phyloP scores from a whole-genome alignment of 805 yeast genomes.

The Diddensiella caesifluorescens region DNA sequence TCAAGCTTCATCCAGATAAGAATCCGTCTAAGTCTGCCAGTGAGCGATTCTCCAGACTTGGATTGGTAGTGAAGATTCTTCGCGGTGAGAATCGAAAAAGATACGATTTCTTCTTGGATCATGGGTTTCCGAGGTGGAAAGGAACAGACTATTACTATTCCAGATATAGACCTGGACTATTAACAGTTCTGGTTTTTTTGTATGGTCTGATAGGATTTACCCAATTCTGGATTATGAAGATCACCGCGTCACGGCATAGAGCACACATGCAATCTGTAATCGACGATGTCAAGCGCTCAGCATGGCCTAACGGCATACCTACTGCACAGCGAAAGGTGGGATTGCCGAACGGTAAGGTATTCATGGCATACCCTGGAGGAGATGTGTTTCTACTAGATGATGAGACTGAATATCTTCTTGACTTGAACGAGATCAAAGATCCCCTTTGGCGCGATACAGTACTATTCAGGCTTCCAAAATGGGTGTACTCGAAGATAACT shows the following conservation, averaged over 20 bases:
- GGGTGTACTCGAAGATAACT: conserved; percentile 17
- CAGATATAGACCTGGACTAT: conserved; percentile 62
- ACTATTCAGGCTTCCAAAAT: conserved; percentile 25
- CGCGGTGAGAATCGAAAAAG: conserved; percentile 58
- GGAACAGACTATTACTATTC: conserved; percentile 58
- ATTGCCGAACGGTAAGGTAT: conserved; percentile 28
- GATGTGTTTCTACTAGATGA: conserved; percentile 28
- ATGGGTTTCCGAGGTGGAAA: conserved; percentile 83
- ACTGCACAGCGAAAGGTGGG: conserved; percentile 24
- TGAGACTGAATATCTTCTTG: conserved; percentile 30
- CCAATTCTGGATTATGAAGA: conserved; percentile 52
- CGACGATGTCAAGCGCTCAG: conserved; percentile 30
- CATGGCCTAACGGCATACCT: conserved; percentile 30
- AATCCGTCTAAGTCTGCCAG: conserved; percentile 43
- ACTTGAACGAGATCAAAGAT: conserved; percentile 25
- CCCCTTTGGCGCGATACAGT: conserved; percentile 34
- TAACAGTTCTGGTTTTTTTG: conserved; percentile 47
- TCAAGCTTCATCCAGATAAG: conserved; percentile 85
- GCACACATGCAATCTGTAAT: conserved; percentile 42
- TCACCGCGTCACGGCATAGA: conserved; percentile 52
- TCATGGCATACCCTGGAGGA: conserved; percentile 34
- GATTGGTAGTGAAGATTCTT: conserved; percentile 68
- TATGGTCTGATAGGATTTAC: conserved; percentile 47
- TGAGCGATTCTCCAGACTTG: conserved; percentile 71
- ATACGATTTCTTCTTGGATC: conserved; percentile 76